These are phyloP conservation scores for Carpinus viminea DNA, from an alignment of 306 rosid genomes.

Conservation along the genomic window DNA sequence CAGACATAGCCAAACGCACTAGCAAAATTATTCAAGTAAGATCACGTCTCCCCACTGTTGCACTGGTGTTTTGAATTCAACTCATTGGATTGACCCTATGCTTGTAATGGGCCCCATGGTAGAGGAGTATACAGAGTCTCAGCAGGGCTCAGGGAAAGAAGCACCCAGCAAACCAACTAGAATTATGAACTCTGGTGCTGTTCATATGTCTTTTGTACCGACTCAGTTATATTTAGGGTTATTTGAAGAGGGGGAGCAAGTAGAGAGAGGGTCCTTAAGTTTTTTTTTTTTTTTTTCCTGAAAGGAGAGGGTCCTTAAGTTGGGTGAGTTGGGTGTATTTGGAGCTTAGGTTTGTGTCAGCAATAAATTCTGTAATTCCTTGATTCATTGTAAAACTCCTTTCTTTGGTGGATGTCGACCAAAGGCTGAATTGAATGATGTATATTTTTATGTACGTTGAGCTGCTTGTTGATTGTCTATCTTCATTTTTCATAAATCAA, in stretches of 20 bases:
- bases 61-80: background rate
- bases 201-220: background rate
- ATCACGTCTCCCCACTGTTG: background rate
- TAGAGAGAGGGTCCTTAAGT: background rate
- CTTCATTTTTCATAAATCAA: background rate
- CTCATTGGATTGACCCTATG: background rate
- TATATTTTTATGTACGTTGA: background rate
- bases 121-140: background rate
- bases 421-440: background rate
- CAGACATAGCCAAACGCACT: background rate
- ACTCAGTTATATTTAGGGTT: background rate
- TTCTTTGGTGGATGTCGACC: background rate
- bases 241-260: background rate
- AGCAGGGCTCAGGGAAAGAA: background rate
- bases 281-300: too few relatives aligned
- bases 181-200: background rate
- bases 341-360: background rate
- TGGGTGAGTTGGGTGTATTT: background rate
- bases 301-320: background rate
- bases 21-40: background rate
- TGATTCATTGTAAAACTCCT: background rate
- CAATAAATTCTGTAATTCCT: background rate
- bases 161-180: background rate
- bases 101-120: background rate
- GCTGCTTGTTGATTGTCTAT: background rate